phyloP scores from a whole-genome alignment of 2,329 filamentous ascomycete species.

The Claviceps quebecensis region DNA sequence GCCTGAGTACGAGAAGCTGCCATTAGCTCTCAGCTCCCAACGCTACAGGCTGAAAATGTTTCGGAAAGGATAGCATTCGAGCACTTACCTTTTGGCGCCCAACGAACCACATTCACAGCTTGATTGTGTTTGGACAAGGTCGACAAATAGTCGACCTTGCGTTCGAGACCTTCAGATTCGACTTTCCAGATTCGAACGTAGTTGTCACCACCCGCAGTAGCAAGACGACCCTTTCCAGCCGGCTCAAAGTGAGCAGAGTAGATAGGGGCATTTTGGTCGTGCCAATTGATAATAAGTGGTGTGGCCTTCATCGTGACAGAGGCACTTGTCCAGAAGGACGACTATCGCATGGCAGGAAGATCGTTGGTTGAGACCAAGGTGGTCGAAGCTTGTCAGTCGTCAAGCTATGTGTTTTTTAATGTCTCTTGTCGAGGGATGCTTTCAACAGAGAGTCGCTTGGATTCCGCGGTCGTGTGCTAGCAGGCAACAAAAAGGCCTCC shows the following conservation, averaged over 20 bases:
- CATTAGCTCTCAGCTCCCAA: conserved; percentile 1
- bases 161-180: conserved; percentile 69
- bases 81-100: conserved; percentile 72
- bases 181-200: conserved; percentile 94
- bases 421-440: neutral
- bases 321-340: conserved; percentile 12
- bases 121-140: conserved; percentile 90
- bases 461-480: neutral
- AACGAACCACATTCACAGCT: conserved; percentile 94
- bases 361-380: neutral
- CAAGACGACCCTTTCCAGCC: conserved; percentile 76
- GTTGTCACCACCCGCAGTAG: conserved; percentile 90
- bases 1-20: conserved; percentile 35
- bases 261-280: conserved; percentile 90
- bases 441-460: neutral
- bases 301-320: conserved; percentile 73
- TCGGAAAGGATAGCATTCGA: neutral
- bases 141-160: conserved; percentile 81
- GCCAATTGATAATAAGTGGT: conserved; percentile 96
- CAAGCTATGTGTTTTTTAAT: neutral
- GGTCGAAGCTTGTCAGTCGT: neutral
- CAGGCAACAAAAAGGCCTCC: neutral
- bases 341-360: conserved; percentile 17
- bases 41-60: neutral
- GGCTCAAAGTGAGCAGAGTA: conserved; percentile 97